phyloP scores from a whole-genome alignment of 148 eudicot genomes.

The Vaccinium vitisidaea region DNA sequence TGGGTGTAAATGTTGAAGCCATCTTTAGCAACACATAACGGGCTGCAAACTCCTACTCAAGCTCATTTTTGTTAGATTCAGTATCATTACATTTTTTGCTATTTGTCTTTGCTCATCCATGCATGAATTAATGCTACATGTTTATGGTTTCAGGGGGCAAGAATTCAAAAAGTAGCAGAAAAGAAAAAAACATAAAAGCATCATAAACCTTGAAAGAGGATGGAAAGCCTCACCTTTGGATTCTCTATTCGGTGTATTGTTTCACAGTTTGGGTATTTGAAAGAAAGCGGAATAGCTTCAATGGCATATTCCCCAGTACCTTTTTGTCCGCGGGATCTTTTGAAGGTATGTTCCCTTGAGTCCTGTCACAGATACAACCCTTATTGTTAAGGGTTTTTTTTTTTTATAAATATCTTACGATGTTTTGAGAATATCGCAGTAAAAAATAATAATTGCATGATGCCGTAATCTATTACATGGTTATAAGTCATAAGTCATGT shows the following conservation, averaged over 20 bases:
- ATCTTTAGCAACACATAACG: neutral
- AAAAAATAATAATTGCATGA: too few species aligned
- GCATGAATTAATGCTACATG: neutral
- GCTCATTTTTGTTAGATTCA: neutral
- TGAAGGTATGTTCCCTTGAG: neutral
- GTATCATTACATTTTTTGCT: neutral
- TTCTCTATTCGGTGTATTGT: neutral
- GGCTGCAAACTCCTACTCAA: neutral
- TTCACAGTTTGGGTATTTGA: neutral
- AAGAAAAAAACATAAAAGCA: neutral
- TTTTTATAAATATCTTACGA: too few species aligned
- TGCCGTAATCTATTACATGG: too few species aligned
- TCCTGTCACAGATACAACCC: too few species aligned
- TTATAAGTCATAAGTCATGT: too few species aligned
- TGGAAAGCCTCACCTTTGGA: constrained; percentile 1
- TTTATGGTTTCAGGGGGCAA: neutral
- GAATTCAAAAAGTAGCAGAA: neutral
- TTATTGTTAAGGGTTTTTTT: too few species aligned
- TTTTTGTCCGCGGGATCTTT: neutral
- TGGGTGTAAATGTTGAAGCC: neutral
- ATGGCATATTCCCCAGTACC: neutral
- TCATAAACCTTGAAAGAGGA: neutral
- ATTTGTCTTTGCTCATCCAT: neutral
- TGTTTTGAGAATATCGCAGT: too few species aligned
- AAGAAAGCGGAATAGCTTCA: neutral